Evolutionary conservation across 148 eudicot species (phyloP), one percentile per base, ranked within the genome.

Genomic region (Arctostaphylos glauca): DNA sequence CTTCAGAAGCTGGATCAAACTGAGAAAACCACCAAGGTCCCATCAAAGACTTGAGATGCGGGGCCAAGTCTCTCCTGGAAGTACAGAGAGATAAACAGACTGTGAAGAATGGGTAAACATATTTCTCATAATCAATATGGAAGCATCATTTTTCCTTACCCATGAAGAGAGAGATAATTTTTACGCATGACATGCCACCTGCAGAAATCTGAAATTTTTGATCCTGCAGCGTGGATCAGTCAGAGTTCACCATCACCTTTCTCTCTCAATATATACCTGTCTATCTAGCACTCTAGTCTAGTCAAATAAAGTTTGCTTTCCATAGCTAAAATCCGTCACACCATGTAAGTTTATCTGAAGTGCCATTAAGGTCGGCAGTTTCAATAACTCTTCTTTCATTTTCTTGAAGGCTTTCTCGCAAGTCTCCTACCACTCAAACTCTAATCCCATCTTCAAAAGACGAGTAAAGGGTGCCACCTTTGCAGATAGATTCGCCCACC

Each of bases 1-100:
- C 98, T 92, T 96, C 99, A 87, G 92, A 80, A 83, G 88, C 88
- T 74, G 93, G 87, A 87, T 96, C 99, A 86, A 96, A 96, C 88
- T 96, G 99, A 81, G 97, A 93, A 88, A 93, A 93, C 99, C 99
- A 96, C 99, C 99, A 96, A 12, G 99, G 99, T 84, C 99, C 99
- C 95, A 94, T 93, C 87, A 96, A 82, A 84, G 90, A 90, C 87
- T 93, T 96, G 80, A 96, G 87, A 89, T 92, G 94, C 19, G 94
- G 92, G 83, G 99, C 99, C 88, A 96, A 86, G 60, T 92, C 98
- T 85, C 99, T 92, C 76, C 99, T 96, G 93, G 46, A 81, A 56
- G 60, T 72, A 64, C 50, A 74, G 48, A 78, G 60, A 60, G 55
- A 44, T 74, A 53, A 77, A n/a, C 74, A 60, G 3, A 62, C n/a